phyloP scores from a whole-genome alignment of 2,329 filamentous ascomycete species.

The Pseudogymnoascus pannorum region DNA sequence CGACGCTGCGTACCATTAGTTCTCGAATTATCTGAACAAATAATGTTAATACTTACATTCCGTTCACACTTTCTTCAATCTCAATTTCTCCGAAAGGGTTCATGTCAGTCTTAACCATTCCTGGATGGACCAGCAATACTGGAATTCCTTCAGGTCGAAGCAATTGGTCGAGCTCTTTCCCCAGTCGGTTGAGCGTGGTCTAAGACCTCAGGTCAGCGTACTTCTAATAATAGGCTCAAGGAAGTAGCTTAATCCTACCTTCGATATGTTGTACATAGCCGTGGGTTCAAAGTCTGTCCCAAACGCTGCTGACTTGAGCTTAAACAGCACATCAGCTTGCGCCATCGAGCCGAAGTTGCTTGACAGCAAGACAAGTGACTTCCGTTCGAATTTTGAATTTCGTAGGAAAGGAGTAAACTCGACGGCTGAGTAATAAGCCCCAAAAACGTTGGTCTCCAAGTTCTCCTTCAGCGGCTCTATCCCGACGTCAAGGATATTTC shows the following conservation, averaged over 20 bases:
- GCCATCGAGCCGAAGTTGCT: slow-evolving; percentile 8
- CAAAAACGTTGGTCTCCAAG: slow-evolving; percentile 11
- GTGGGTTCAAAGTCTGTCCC: not conserved
- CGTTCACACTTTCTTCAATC: not conserved
- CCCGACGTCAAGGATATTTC: slow-evolving; percentile 8
- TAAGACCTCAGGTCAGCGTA: not conserved
- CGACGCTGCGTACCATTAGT: not conserved
- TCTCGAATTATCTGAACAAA: not conserved
- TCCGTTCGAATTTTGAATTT: slow-evolving; percentile 10
- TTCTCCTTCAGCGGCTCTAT: slow-evolving; percentile 10
- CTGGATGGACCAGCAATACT: slow-evolving; percentile 11
- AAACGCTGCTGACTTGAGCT: not conserved
- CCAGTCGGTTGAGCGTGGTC: slow-evolving; percentile 10
- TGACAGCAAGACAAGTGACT: slow-evolving; percentile 7
- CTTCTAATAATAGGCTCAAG: not conserved
- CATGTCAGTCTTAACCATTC: slow-evolving; percentile 12
- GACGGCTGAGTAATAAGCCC: slow-evolving; percentile 11
- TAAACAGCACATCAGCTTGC: not conserved
- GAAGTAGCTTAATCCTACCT: not conserved
- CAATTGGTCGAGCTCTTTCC: slow-evolving; percentile 11
- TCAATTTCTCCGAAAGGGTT: not conserved
- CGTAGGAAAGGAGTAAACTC: slow-evolving; percentile 10
- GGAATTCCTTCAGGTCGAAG: slow-evolving; percentile 10
- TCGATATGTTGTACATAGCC: slow-evolving; percentile 9
- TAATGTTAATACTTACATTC: not conserved